These are phyloP conservation scores for Suhomyces bokatorum DNA, from an alignment of 1,139 yeast genomes.

Conservation along the genomic window DNA sequence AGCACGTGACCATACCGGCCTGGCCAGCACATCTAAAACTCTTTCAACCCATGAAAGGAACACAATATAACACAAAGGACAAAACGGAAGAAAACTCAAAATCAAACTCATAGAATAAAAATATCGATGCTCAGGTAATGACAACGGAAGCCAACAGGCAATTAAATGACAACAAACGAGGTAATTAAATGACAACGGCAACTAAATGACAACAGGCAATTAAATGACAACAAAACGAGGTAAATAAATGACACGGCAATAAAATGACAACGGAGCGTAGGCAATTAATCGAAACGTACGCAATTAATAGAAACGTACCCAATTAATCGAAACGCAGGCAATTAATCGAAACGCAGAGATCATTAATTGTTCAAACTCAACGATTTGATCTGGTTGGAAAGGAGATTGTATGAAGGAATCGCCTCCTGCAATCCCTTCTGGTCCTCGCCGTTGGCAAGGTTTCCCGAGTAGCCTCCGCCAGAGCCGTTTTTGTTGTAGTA, in stretches of 20 bases:
- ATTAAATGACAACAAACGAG: too few relatives aligned
- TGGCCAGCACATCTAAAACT: slow-evolving; percentile 1
- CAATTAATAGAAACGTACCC: too few relatives aligned
- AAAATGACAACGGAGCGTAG: too few relatives aligned
- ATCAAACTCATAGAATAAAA: slow-evolving; percentile 6
- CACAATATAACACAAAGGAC: slow-evolving; percentile 5
- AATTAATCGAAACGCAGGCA: too few relatives aligned
- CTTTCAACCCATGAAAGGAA: slow-evolving; percentile 5
- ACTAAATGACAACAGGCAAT: too few relatives aligned
- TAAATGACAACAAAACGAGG: too few relatives aligned
- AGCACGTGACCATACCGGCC: slow-evolving; percentile 1
- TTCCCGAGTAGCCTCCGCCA: slow-evolving; percentile 16
- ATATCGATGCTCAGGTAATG: slow-evolving; percentile 5
- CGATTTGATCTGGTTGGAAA: slow-evolving; percentile 36
- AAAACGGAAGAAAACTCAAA: slow-evolving; percentile 2
- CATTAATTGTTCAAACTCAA: slow-evolving; percentile 32
- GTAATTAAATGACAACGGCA: too few relatives aligned
- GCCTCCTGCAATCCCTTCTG: slow-evolving; percentile 10
- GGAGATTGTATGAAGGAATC: slow-evolving; percentile 21
- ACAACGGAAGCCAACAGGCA: neutral
- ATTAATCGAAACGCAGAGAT: too few relatives aligned
- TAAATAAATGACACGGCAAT: too few relatives aligned
- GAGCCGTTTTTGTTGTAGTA: slow-evolving; percentile 12
- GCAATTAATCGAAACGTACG: too few relatives aligned
- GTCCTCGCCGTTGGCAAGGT: slow-evolving; percentile 6